Percentiles rank a stretch among this genome's conserved stretches.
Conservation (phyloP, 2,329 filamentous ascomycete genomes). For the Aschersonia sp. region DNA sequence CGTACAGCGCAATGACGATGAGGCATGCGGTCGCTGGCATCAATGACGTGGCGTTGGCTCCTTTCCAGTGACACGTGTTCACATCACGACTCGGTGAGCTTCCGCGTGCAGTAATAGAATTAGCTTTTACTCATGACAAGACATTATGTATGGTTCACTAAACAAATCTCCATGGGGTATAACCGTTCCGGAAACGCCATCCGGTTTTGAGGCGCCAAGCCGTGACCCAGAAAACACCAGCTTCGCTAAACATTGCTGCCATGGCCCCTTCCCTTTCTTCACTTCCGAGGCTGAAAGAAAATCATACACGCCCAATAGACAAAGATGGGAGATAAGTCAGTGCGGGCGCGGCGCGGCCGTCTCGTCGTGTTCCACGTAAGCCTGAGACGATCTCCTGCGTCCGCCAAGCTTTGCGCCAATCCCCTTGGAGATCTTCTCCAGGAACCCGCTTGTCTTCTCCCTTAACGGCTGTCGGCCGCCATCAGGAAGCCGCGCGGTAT, state of each 20-base stretch:
- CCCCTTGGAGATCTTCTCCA: conserved; percentile 11
- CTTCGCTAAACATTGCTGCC: not conserved
- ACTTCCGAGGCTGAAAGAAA: not conserved
- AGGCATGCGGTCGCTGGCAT: no score
- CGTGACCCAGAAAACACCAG: not conserved
- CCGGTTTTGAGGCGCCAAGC: not conserved
- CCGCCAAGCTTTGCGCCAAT: conserved; percentile 12
- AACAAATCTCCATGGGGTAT: not conserved
- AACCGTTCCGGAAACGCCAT: not conserved
- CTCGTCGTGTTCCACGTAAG: conserved; percentile 15
- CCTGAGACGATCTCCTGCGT: conserved; percentile 15
- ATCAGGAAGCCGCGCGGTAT: conserved; percentile 4
- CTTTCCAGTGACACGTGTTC: no score
- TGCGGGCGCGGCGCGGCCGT: conserved; percentile 7
- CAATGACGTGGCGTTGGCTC: no score
- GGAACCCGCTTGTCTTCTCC: conserved; percentile 9
- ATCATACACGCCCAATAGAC: not conserved
- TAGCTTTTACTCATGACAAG: no score
- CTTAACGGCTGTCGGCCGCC: conserved; percentile 4
- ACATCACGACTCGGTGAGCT: no score
- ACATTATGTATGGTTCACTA: not conserved
- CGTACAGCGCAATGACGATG: no score
- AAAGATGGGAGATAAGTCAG: not conserved
- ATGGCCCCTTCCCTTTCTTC: no score
- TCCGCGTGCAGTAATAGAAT: no score